Base-by-base conservation (phyloP, 441 rosid species). In the Corymbia calophylla region DNA sequence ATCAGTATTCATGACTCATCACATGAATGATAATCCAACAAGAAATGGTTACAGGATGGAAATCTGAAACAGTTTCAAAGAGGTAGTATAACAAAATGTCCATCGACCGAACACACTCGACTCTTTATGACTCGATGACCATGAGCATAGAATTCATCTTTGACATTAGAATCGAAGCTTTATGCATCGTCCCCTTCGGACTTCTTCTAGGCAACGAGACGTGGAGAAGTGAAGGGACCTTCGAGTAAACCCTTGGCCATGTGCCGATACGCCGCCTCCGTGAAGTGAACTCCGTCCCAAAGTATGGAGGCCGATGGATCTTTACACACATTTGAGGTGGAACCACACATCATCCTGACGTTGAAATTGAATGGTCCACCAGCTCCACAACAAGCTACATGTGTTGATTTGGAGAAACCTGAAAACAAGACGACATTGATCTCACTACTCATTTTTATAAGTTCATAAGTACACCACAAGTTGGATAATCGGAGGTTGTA, bases 261-360 rank as follows among this genome's bases (percentile, higher is more conserved):
- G 47, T 68, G 80, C 47, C 27, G 47, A 68, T 68, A 68, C 25
- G 80, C 80, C 47, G 97, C 96, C 64, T 96, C 98, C 12, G 98
- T 96, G 81, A 94, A 91, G 92, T 96, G 98, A 87, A 96, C 91
- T 10, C 98, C 98, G 64, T 96, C 98, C 98, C 98, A 96, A 84
- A 93, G 93, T 47, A 95, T 92, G 60, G 89, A 92, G 10, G 89
- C 85, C 3, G 94, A 92, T 27, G 97, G 97, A 88, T 94, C 70
- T 80, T 87, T 5, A 27, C 97, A 97, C 14, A 93, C 91, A 5
- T 19, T 66, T 2, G 73, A 66, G 21, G 39, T n/a, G 84, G 84
- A 39, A 73, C 84, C 51, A 23, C 84, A 73, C 84, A 73, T 73
- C 84, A 0, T 23, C 84, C 16, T 21, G 84, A 7, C 84, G 84